phyloP scores from a whole-genome alignment of 139 green algal species.

The Chlamydomonas sphaeroides region DNA sequence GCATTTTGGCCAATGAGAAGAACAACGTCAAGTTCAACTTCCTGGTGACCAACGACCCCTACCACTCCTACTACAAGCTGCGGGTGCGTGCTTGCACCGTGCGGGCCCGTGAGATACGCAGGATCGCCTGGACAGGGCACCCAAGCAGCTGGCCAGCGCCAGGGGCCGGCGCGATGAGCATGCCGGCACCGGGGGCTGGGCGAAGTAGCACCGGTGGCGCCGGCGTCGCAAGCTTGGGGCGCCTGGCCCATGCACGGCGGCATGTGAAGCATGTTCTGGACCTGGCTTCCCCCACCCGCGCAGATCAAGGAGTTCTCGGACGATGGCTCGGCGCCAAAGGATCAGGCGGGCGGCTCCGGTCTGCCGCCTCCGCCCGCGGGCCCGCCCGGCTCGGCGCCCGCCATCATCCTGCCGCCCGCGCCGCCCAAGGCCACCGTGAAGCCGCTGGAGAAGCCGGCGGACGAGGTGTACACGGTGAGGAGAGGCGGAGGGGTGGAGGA shows the following conservation, averaged over 20 bases:
- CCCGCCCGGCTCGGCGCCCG: not conserved
- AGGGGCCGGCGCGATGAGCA: no score
- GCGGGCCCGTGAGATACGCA: no score
- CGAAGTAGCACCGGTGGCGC: no score
- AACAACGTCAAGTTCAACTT: slow-evolving; percentile 99
- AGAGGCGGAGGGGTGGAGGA: not conserved
- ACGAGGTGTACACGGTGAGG: slow-evolving; percentile 88
- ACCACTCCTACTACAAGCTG: slow-evolving; percentile 95
- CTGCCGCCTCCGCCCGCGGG: no score
- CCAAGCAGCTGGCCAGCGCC: no score
- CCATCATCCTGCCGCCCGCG: slow-evolving; percentile 7
- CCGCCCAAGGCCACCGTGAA: slow-evolving; percentile 53
- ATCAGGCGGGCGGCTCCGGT: not conserved
- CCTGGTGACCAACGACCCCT: slow-evolving; percentile 85
- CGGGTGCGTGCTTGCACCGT: slow-evolving; percentile 69
- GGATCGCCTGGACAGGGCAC: no score
- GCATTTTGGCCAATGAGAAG: slow-evolving; percentile 91
- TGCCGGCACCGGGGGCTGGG: no score
- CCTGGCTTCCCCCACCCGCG: not conserved
- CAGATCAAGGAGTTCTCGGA: slow-evolving; percentile 72
- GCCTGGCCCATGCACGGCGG: no score
- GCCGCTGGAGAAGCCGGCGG: slow-evolving; percentile 83
- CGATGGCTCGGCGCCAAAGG: slow-evolving; percentile 8
- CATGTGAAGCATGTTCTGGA: no score
- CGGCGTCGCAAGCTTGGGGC: no score